Base-by-base conservation (phyloP, 129 eudicot species). In the Chrysanthemum makinoi region DNA sequence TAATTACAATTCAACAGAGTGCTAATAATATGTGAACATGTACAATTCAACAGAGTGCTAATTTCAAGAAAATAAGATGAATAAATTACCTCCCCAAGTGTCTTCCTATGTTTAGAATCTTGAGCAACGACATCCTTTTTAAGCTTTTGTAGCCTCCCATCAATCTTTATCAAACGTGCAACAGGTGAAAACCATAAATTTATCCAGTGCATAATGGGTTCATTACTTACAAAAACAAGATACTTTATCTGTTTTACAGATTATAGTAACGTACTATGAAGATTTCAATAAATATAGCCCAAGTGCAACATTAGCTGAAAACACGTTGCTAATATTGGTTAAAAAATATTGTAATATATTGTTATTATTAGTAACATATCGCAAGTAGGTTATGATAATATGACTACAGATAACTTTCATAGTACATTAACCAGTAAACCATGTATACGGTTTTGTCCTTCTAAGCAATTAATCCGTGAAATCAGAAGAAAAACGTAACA, bases 111-210 rank as follows among this genome's bases (percentile, higher is more conserved):
- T 81, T 86, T 89, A 58, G 86, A 81, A 76, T 92, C 98, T 82
- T 92, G 98, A 26, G 85, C 44, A 60, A 88, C 72, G 73, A 92
- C 96, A 19, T 92, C 98, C 80, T 85, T 92, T 70, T 82, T 89
- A 48, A 89, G 86, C 74, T 83, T 84, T 70, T 77, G 64, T 69
- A 92, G 95, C 73, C 80, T 84, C 74, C 78, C 80, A 80, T 92
- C 98, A 76, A 86, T 84, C 98, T 92, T 72, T 55, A 44, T 48
- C 60, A 26, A 44, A 72, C 66, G 56, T 66, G 28, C 17, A 52
- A 74, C 75, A 48, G 28, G 69, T 70, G 58, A 69, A 47, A 65
- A 39, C 13, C 3, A 70, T 44, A 63, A 67, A 54, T 24, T 39
- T 53, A 48, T 56, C 15, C 12, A 62, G 55, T 44, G 28, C 74